Evolutionary conservation across 1,139 yeast species (phyloP), one percentile per base, ranked within the genome.

Genomic region (Petasospora fabianii): DNA sequence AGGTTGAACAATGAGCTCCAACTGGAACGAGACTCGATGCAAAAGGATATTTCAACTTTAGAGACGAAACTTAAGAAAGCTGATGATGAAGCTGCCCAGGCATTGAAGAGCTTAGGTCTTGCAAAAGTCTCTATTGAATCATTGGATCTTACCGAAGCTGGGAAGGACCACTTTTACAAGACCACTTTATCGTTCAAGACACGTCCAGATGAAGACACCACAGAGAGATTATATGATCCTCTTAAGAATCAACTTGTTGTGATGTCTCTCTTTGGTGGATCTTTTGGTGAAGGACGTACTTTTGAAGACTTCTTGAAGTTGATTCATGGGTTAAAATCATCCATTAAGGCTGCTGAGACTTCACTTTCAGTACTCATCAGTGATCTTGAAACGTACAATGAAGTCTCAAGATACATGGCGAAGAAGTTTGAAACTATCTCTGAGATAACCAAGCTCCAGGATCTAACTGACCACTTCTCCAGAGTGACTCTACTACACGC

Each of bases 401-500:
- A 24, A 8, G 18, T 53, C 16, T 45, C 43, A 30, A 15, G 34
- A 7, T 30, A 27, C 17, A 18, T 48, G 7, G 12, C 14, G 1
- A 22, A 14, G 2, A 28, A 43, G 7, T 46, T 44, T 32, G 20
- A 36, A 7, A 32, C 10, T 6, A 20, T 46, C 15, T 20, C 17
- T 8, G 16, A 29, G 3, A 16, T 33, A 0, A 20, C 36, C 8
- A 36, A 39, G 4, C n/a, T 27, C 3, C 33, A 35, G 48, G 37
- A 28, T 3, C 15, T 46, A 9, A n/a, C 30, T 5, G 35, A 40
- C 1, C 27, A 42, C 1, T 46, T 33, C 24, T 41, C 49, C 16
- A 48, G 42, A 32, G 28, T 54, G 6, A 44, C 49, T 7, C 24
- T 55, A 13, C 32, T 55, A 5, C 36, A 48, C 30, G 55, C 58